Evolutionary conservation across 2,329 filamentous ascomycete genomes (phyloP).

Genomic region (Claviceps arundinis): DNA sequence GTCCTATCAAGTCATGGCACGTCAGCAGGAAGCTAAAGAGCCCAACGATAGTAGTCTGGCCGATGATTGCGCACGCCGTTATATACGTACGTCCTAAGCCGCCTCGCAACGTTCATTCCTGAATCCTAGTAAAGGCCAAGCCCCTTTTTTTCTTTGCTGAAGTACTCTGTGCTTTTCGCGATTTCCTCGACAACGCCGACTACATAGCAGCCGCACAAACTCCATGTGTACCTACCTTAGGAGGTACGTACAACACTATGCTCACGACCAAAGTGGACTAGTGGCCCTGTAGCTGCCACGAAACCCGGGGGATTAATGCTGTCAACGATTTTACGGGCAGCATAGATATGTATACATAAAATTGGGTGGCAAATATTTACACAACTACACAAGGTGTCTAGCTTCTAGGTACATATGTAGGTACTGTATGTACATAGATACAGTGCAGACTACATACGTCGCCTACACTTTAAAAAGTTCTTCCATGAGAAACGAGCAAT

Average conservation of each 20-base stretch:
- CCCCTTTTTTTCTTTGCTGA: neutral
- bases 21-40: neutral
- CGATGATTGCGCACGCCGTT: neutral
- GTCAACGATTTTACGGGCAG: neutral
- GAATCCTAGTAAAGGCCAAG: neutral
- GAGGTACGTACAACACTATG: neutral
- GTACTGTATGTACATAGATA: no score
- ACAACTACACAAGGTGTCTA: no score
- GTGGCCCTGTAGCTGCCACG: neutral
- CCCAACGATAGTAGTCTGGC: neutral
- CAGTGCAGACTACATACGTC: no score
- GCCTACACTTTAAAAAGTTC: no score
- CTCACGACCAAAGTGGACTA: neutral
- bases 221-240: no score
- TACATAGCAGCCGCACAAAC: neutral
- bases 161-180: neutral
- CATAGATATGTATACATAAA: no score
- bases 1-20: neutral
- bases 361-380: no score
- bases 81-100: neutral
- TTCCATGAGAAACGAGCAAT: no score
- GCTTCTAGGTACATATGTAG: no score
- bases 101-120: slow-evolving; percentile 2
- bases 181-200: neutral
- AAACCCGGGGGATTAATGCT: neutral